Percentiles rank a stretch among this genome's conserved stretches.
Evolutionary conservation across 306 rosid species (phyloP).

Genomic region (Gynostemma pentaphyllum): DNA sequence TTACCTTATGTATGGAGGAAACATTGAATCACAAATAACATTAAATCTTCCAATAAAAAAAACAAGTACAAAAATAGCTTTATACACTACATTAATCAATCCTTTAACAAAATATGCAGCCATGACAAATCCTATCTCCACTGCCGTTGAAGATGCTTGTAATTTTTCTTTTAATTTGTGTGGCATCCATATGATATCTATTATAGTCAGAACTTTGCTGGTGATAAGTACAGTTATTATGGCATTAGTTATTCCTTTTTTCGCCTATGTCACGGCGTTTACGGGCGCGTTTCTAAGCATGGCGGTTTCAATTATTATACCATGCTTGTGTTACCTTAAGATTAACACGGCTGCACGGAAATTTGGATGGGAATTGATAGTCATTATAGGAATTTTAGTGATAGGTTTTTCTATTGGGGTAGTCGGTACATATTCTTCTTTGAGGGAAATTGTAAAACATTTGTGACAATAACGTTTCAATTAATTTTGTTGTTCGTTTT

Average conservation of each 20-base stretch:
- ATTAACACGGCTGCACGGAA: slow-evolving; percentile 28
- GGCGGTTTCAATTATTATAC: slow-evolving; percentile 30
- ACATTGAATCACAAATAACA: slow-evolving; percentile 43
- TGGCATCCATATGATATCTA: slow-evolving; percentile 8
- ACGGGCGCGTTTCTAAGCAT: slow-evolving; percentile 44
- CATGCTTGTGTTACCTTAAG: slow-evolving; percentile 57
- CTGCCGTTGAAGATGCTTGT: slow-evolving; percentile 46
- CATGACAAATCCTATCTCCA: slow-evolving; percentile 36
- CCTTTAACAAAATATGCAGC: slow-evolving; percentile 56
- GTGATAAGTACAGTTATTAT: slow-evolving; percentile 35
- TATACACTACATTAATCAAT: slow-evolving; percentile 43
- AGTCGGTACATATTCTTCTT: slow-evolving; percentile 33
- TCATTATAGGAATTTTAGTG: slow-evolving; percentile 30
- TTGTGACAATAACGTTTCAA: too few relatives aligned
- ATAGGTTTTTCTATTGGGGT: slow-evolving; percentile 32
- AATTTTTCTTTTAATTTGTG: slow-evolving; percentile 8
- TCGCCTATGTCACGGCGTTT: slow-evolving; percentile 48
- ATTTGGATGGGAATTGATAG: too few relatives aligned
- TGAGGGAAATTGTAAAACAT: slow-evolving; percentile 28
- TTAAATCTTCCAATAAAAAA: slow-evolving; percentile 43
- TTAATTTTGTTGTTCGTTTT: too few relatives aligned
- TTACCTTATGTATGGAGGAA: slow-evolving; percentile 45
- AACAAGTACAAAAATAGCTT: slow-evolving; percentile 38
- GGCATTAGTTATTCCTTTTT: slow-evolving; percentile 44
- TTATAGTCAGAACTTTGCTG: slow-evolving; percentile 35